Base-by-base conservation (phyloP, 1,139 yeast species). In the Suhomyces coccinellae region DNA sequence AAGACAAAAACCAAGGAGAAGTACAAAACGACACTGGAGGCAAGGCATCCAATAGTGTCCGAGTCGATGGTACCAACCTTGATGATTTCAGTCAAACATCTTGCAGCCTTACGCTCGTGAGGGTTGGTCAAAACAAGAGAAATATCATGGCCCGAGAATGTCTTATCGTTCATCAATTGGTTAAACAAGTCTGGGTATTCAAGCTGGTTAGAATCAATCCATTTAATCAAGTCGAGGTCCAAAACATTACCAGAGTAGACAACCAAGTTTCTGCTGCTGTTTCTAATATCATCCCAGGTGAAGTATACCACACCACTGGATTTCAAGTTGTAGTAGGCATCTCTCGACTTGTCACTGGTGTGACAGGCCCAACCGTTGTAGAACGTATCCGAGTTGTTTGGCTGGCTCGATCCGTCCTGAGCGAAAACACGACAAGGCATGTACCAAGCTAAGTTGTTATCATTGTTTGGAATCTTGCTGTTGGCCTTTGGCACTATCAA, bases 21-120 rank as follows among this genome's bases (percentile, higher is more conserved):
- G 55, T 83, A 81, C 51, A 93, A 76, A 2, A 91, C 97, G 39
- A 90, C 83, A 50, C 80, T 74, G 1, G 97, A 88, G 0, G 97
- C 96, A 64, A 93, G 83, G 67, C 99, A 93, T n/a, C 99, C 99
- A 58, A 93, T 82, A 11, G 96, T 83, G 45, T 88, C 90, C 1
- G 95, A 82, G 62, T 93, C 98, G 45, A 93, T 81, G 38, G 81
- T 83, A 20, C 99, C 99, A 17, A 91, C 95, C 66, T 85, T 88
- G 46, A 87, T 74, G 46, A 88, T 86, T 65, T 93, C 98, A n/a
- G 86, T 73, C 44, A 93, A 71, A 66, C 99, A 93, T 57, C 84
- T 80, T 13, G 95, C 95, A 8, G 83, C 80, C 55, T 79, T 77
- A 48, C 90, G 79, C 54, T 87, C 90, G 20, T 71, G 70, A 15